These are phyloP conservation scores for Sanghuangporus baumii DNA, from an alignment of 1,284 basidiomycete genomes.

Conservation along the genomic window DNA sequence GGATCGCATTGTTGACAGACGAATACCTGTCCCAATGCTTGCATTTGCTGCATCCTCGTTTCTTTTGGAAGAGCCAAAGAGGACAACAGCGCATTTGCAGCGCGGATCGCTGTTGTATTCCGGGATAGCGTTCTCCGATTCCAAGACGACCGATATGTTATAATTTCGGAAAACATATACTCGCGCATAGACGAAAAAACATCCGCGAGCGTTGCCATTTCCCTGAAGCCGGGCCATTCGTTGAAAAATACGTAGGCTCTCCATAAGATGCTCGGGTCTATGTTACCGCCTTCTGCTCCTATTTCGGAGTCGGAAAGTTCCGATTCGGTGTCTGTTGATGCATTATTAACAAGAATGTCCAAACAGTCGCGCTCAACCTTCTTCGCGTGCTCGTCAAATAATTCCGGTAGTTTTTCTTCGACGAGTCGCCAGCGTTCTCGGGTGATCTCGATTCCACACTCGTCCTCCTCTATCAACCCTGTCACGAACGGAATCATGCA, in stretches of 20 bases:
- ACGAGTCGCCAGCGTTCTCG: conserved; percentile 1
- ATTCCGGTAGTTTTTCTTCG: not conserved
- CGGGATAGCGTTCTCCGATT: no score
- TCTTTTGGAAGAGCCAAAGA: no score
- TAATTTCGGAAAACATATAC: no score
- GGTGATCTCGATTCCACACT: not conserved
- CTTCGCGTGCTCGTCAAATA: not conserved
- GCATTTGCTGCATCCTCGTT: no score
- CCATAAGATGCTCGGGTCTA: not conserved
- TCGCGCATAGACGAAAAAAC: no score
- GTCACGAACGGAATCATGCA: not conserved
- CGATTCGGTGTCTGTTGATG: not conserved
- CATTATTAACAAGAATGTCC: not conserved
- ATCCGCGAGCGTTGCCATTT: no score
- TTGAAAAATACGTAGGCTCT: not conserved
- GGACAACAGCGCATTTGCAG: no score
- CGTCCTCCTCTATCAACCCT: not conserved
- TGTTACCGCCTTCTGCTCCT: not conserved
- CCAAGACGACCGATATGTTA: no score
- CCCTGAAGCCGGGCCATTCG: not conserved
- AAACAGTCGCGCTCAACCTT: not conserved
- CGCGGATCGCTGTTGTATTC: no score
- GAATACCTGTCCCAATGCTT: no score
- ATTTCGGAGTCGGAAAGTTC: not conserved
- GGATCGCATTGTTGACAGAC: no score